Base-by-base conservation (phyloP, 805 yeast species). In the Zygosaccharomyces siamensis region DNA sequence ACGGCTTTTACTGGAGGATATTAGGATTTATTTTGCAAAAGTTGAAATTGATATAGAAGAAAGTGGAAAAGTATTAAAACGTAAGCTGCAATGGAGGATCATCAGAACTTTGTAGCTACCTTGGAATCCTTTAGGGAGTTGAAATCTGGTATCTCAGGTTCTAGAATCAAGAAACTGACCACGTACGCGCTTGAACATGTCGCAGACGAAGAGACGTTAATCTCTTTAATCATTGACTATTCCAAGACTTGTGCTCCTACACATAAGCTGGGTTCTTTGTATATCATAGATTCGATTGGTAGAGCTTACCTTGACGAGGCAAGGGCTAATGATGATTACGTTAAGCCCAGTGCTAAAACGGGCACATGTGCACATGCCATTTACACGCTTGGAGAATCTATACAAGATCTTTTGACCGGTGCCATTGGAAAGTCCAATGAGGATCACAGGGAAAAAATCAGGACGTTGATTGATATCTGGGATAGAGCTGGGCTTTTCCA, bases 131-230 rank as follows among this genome's bases (percentile, higher is more conserved):
- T 73, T 46, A 71, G 64, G 54, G 73, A 77, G 5, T 70, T 85
- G 59, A 84, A 83, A 68, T 80, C 96, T 12, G 98, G 99, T 52
- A 93, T 92, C 46, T 89, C 97, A 26, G 98, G 98, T 39, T 82
- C 96, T 48, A 89, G 97, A 72, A 93, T 92, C 69, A 87, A 87
- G 67, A 83, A 83, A 62, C 73, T 90, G 63, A 86, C 92, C 40
- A 85, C 86, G 49, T 66, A 86, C 53, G 95, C 96, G 49, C 74
- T 83, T 52, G 78, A 77, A 56, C 79, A 89, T 66, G 84, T 85
- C 48, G 68, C 63, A 51, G 72, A 53, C 48, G 68, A 59, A 52
- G 65, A 63, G 42, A 46, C 50, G 43, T 41, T 65, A 36, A 58
- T 63, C 43, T 49, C 62, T 41, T 43, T 51, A 50, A 55, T 67